These are phyloP conservation scores for Nigrograna mackinnonii DNA, from an alignment of 2,329 filamentous ascomycete species.

Conservation along the genomic window DNA sequence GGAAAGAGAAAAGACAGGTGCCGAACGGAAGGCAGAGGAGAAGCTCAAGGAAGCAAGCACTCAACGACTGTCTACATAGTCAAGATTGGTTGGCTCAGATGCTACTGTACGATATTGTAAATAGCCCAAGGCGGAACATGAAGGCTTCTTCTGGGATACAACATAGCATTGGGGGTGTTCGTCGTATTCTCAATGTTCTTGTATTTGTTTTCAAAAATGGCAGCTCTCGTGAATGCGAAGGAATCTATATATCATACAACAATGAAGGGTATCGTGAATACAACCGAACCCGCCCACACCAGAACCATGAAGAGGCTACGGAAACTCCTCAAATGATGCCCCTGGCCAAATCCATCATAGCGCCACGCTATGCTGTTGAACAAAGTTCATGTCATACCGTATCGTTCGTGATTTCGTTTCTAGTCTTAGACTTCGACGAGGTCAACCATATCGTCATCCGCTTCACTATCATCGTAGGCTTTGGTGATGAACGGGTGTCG, in stretches of 20 bases:
- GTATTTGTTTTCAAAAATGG: slow-evolving; percentile 4
- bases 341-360: slow-evolving; percentile 7
- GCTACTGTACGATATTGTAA: slow-evolving; percentile 6
- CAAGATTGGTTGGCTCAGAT: slow-evolving; percentile 1
- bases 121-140: no score
- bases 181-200: slow-evolving; percentile 2
- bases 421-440: slow-evolving; percentile 22
- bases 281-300: slow-evolving; percentile 2
- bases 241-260: slow-evolving; percentile 20
- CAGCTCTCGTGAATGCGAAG: no score
- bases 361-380: slow-evolving; percentile 22
- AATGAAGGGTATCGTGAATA: slow-evolving; percentile 35
- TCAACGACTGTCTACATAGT: slow-evolving; percentile 18
- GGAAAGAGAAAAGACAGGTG: slow-evolving; percentile 24
- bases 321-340: slow-evolving; percentile 32
- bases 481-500: slow-evolving; percentile 68
- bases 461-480: slow-evolving; percentile 29
- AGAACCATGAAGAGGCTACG: slow-evolving; percentile 14
- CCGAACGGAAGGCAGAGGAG: slow-evolving; percentile 24
- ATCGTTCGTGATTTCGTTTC: slow-evolving; percentile 2
- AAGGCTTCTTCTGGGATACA: slow-evolving; percentile 12
- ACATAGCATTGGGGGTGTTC: slow-evolving; percentile 5
- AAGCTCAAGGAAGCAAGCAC: slow-evolving; percentile 23
- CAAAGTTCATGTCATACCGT: slow-evolving; percentile 13
- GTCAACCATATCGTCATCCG: slow-evolving; percentile 39